Evolutionary conservation across 371 early-diverging fungal species (phyloP).

Genomic region (Synchytrium microbalum): DNA sequence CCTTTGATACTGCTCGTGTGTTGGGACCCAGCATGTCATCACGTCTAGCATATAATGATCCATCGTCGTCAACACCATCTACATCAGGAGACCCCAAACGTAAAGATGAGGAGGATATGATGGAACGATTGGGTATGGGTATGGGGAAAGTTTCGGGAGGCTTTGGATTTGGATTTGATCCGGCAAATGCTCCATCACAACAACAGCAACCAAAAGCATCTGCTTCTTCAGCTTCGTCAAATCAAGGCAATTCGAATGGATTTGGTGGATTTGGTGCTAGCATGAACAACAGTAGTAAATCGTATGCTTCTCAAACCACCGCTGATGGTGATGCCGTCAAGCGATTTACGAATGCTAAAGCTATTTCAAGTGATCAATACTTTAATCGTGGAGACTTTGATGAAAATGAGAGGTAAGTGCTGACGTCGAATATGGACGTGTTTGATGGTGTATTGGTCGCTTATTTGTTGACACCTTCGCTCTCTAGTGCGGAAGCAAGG

Average conservation of each 20-base stretch:
- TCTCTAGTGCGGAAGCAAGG: slow-evolving; percentile 49
- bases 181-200: slow-evolving; percentile 2
- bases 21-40: not conserved
- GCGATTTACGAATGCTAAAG: slow-evolving; percentile 64
- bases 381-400: slow-evolving; percentile 71
- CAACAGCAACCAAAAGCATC: not conserved
- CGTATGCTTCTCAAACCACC: not conserved
- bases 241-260: not conserved
- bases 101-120: slow-evolving; percentile 19
- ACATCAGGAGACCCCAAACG: too few species aligned
- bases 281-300: not conserved
- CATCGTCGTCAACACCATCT: not conserved
- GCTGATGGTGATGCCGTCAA: slow-evolving; percentile 29
- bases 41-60: slow-evolving; percentile 4
- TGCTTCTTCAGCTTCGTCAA: slow-evolving; percentile 16
- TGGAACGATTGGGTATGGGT: slow-evolving; percentile 75
- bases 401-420: slow-evolving; percentile 27
- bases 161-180: slow-evolving; percentile 56
- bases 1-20: not conserved
- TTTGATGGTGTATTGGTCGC: not conserved
- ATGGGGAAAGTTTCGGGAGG: slow-evolving; percentile 62
- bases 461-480: too few species aligned
- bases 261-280: slow-evolving; percentile 11
- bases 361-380: slow-evolving; percentile 83
- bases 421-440: slow-evolving; percentile 11